Conservation (phyloP, 352 stramenopile genomes). For the Globisporangium nagaii region DNA sequence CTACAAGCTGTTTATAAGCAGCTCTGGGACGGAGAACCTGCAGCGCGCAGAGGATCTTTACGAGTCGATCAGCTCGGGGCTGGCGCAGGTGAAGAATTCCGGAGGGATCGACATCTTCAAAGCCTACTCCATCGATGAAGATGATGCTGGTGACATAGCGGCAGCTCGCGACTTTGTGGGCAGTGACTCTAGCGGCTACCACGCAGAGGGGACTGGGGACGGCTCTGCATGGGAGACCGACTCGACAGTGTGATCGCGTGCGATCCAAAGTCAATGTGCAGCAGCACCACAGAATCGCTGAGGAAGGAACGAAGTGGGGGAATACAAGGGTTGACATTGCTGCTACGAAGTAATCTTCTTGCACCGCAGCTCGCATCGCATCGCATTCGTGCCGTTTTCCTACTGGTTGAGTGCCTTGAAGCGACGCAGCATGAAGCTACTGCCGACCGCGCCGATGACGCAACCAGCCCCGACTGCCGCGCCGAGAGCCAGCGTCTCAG, state of each 20-base stretch:
- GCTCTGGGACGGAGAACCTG: conserved; percentile 3
- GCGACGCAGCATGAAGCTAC: not conserved
- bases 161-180: not conserved
- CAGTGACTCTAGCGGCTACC: not conserved
- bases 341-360: no score
- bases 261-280: no score
- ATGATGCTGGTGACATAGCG: not conserved
- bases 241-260: conserved; percentile 3
- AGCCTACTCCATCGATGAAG: not conserved
- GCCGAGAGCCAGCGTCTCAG: conserved; percentile 23
- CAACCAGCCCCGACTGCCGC: conserved; percentile 24
- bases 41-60: conserved; percentile 7
- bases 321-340: no score
- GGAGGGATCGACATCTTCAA: not conserved
- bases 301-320: no score
- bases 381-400: no score
- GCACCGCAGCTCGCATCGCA: no score
- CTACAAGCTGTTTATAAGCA: conserved; percentile 9
- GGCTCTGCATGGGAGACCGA: conserved; percentile 8
- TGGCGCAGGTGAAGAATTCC: not conserved
- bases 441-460: conserved; percentile 19
- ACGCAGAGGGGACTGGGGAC: not conserved
- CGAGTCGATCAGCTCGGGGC: not conserved
- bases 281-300: no score
- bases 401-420: not conserved